These are phyloP conservation scores for Nicotiana tabacum DNA, from an alignment of 257 asterid genomes.

Conservation along the genomic window DNA sequence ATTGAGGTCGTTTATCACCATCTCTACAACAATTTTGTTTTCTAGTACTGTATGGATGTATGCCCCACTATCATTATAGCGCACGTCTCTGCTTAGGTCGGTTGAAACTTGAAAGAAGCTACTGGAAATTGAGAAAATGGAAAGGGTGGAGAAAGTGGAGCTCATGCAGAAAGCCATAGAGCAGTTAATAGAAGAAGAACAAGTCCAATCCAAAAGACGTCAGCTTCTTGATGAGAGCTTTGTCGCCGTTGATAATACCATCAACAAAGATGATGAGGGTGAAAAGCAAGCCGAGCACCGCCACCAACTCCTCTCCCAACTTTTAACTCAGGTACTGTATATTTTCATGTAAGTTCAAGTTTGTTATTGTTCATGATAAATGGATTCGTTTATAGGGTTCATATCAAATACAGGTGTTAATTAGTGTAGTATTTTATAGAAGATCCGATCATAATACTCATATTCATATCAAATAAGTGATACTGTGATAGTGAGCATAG, in stretches of 20 bases:
- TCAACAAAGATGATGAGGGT: neutral
- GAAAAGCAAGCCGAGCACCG: constrained; percentile 6
- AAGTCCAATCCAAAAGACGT: neutral
- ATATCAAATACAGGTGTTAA: too few relatives aligned
- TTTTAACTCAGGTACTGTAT: constrained; percentile 35
- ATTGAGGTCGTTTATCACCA: neutral
- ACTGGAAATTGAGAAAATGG: constrained; percentile 18
- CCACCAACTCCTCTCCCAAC: constrained; percentile 26
- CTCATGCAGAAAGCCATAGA: constrained; percentile 27
- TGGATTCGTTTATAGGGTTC: too few relatives aligned
- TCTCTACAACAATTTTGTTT: neutral
- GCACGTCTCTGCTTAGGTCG: neutral
- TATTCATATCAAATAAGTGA: too few relatives aligned
- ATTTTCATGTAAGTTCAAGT: neutral
- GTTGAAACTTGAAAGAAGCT: neutral
- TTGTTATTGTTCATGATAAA: too few relatives aligned
- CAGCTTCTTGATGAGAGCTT: constrained; percentile 16
- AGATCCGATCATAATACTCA: neutral
- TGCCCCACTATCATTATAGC: neutral
- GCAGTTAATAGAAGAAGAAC: constrained; percentile 27
- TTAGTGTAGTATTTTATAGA: neutral
- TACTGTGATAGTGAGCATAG: neutral
- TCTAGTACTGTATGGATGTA: neutral
- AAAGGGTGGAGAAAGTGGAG: constrained; percentile 26
- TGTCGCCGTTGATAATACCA: neutral